These are phyloP conservation scores for Saksenaea vasiformis DNA, from an alignment of 371 early-diverging fungal genomes.

Conservation along the genomic window DNA sequence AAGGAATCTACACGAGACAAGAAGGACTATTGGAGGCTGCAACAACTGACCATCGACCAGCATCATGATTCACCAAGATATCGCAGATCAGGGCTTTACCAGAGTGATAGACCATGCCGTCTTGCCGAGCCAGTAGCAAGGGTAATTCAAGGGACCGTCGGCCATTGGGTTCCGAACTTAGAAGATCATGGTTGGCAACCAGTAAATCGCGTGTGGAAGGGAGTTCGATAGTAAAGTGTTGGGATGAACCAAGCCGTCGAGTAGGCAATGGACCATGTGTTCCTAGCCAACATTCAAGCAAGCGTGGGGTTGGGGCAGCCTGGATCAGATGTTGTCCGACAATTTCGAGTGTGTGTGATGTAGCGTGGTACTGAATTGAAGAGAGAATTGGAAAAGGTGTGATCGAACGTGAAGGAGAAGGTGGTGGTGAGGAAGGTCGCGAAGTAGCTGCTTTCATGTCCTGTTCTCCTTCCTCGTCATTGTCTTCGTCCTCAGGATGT, in stretches of 20 bases:
- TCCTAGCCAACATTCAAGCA: conserved; percentile 45
- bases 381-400: conserved; percentile 42
- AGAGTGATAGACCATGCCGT: conserved; percentile 40
- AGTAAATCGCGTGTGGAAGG: conserved; percentile 30
- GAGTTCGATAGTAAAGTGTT: conserved; percentile 29
- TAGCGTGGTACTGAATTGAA: conserved; percentile 25
- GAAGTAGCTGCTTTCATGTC: not conserved
- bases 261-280: conserved; percentile 34
- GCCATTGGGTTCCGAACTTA: conserved; percentile 10
- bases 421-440: not conserved
- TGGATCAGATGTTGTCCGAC: conserved; percentile 35
- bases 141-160: conserved; percentile 28
- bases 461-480: not conserved
- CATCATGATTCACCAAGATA: conserved; percentile 13
- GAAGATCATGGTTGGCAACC: conserved; percentile 16
- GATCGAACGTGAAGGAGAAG: conserved; percentile 13
- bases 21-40: conserved; percentile 6
- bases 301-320: conserved; percentile 21
- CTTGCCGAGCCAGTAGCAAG: conserved; percentile 35
- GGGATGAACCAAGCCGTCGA: conserved; percentile 24
- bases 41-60: conserved; percentile 23
- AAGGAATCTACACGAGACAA: not conserved
- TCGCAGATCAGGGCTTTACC: conserved; percentile 35
- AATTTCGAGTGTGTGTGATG: conserved; percentile 30
- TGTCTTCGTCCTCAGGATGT: conserved; percentile 34